Conservation (phyloP, 1,284 basidiomycete species). For the Microbotryum saponariae region DNA sequence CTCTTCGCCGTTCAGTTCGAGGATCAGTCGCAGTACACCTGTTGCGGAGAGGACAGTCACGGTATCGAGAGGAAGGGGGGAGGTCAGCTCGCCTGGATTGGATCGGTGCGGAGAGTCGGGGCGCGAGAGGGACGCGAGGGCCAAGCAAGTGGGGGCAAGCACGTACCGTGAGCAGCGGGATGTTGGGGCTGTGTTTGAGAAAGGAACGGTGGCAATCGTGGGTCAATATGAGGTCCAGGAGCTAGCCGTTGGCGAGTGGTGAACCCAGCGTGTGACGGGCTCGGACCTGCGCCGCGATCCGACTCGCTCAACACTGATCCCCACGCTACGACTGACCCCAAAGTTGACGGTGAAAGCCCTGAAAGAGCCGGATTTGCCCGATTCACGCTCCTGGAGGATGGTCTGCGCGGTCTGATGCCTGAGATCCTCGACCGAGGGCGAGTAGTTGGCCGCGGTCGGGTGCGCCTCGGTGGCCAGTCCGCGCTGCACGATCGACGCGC, state of each 20-base stretch:
- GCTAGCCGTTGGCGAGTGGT: neutral
- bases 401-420: constrained; percentile 68
- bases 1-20: constrained; percentile 91
- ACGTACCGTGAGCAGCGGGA: constrained; percentile 72
- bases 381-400: constrained; percentile 64
- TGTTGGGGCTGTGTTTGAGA: constrained; percentile 61
- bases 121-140: too few relatives aligned
- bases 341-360: constrained; percentile 45
- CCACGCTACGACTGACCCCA: constrained; percentile 11
- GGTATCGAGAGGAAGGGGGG: too few relatives aligned
- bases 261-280: too few relatives aligned
- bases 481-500: too few relatives aligned
- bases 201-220: neutral
- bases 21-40: constrained; percentile 92
- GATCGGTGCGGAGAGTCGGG: too few relatives aligned
- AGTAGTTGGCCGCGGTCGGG: neutral
- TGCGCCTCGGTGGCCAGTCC: constrained; percentile 18
- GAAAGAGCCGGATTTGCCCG: constrained; percentile 26
- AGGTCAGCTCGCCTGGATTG: too few relatives aligned
- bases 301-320: too few relatives aligned
- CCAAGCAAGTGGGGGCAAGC: too few relatives aligned
- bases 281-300: too few relatives aligned
- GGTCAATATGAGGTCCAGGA: neutral
- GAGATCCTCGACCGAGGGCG: constrained; percentile 42
- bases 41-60: too few relatives aligned